Evolutionary conservation across 768 basidiomycete species (phyloP).

Genomic region (Lactarius tabidus): DNA sequence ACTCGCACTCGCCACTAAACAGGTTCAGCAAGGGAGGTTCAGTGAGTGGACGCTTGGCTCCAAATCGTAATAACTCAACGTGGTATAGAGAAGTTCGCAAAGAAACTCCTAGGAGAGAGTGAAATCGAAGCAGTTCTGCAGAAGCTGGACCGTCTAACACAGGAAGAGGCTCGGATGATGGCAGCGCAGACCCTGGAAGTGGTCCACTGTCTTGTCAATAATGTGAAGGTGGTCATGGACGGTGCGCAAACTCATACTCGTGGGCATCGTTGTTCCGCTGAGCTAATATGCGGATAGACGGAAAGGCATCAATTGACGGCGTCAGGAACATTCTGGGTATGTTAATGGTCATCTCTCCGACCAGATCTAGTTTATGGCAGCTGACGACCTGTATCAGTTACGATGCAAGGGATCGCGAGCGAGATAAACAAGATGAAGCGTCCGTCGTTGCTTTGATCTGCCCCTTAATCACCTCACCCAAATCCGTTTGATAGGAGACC

Average conservation of each 20-base stretch:
- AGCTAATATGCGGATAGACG: neutral
- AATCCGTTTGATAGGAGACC: neutral
- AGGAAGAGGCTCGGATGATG: neutral
- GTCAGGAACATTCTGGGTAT: neutral
- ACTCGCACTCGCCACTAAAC: neutral
- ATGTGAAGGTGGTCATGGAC: neutral
- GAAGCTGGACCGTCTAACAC: neutral
- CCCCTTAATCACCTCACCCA: neutral
- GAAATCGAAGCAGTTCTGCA: neutral
- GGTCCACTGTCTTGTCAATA: neutral
- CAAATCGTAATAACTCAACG: neutral
- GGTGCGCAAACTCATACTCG: neutral
- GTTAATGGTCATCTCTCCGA: neutral
- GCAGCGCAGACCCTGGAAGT: neutral
- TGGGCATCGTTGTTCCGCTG: neutral
- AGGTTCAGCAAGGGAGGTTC: neutral
- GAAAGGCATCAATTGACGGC: neutral
- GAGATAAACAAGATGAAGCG: slow-evolving; percentile 1
- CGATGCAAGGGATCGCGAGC: neutral
- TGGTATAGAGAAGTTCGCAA: neutral
- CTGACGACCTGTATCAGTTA: neutral
- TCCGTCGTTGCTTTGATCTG: neutral
- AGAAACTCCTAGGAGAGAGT: neutral
- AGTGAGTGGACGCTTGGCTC: neutral
- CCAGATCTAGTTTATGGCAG: too few relatives aligned